Evolutionary conservation across 1,139 yeast species (phyloP), one percentile per base, ranked within the genome.

Genomic region (Candida tropicalis): DNA sequence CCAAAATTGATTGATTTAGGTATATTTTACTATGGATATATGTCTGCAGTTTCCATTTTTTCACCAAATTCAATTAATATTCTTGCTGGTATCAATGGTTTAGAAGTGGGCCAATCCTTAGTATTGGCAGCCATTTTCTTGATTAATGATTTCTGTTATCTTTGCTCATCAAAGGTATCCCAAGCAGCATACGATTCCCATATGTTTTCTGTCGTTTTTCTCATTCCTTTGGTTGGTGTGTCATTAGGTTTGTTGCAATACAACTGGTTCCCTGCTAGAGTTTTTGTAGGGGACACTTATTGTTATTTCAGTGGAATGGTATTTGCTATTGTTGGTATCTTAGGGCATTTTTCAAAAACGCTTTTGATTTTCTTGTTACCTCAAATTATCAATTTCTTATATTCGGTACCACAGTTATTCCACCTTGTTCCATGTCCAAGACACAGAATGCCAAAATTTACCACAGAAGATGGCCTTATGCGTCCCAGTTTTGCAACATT

Each of bases 231-330:
- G 58, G 58, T 91, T 26, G 97, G 97, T 0, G 95, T 89, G 2
- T 81, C 96, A 1, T 48, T 84, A 2, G 96, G 89, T 0, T 68
- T 93, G 42, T 77, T 87, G 51, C 81, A 79, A 55, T 84, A 75
- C 70, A 93, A 93, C 62, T 87, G 93, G 85, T 93, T 75, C 68
- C 99, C 99, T 1, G 90, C 99, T 0, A 68, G 68, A 45, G 98
- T 89, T 1, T 93, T 93, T 68, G 99, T 95, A 3, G 99, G 99
- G 18, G 99, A 93, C 60, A 93, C 99, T 0, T 95, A 87, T 68
- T 93, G 99, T 65, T 93, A 95, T 65, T 90, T 93, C 63, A 89
- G 97, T 25, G 99, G 99, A 3, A 93, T 93, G 99, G 96, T 93
- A 1, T 91, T 93, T 65, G 99, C 98, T 0, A 95, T 91, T 29